Evolutionary conservation across 1,284 basidiomycete genomes (phyloP).

Genomic region (Cutaneotrichosporon sp.): DNA sequence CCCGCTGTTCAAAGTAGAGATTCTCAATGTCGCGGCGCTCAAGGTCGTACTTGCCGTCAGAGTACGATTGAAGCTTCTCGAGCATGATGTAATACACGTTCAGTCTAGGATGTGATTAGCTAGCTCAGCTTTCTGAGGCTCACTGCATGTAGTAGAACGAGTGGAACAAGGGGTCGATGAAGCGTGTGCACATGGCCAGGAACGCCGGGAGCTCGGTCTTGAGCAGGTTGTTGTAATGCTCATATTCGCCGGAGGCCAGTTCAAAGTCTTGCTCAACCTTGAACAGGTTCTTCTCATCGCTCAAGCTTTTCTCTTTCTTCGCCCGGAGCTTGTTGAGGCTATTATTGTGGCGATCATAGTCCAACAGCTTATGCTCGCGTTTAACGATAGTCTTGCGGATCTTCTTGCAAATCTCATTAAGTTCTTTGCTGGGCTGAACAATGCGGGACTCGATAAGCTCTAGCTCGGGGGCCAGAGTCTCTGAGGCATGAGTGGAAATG

Average conservation of each 20-base stretch:
- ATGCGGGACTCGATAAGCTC: conserved; percentile 91
- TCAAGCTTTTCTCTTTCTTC: conserved; percentile 93
- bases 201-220: conserved; percentile 92
- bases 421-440: conserved; percentile 79
- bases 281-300: conserved; percentile 91
- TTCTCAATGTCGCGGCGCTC: conserved; percentile 66
- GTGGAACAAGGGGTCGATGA: conserved; percentile 94
- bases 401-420: conserved; percentile 76
- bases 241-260: conserved; percentile 88
- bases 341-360: conserved; percentile 96
- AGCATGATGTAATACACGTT: conserved; percentile 92
- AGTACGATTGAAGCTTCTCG: conserved; percentile 85
- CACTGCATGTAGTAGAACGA: conserved; percentile 99
- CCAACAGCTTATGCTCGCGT: conserved; percentile 93
- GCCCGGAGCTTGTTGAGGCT: conserved; percentile 89
- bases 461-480: conserved; percentile 78
- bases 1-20: conserved; percentile 72
- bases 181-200: conserved; percentile 76
- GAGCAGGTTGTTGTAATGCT: conserved; percentile 87
- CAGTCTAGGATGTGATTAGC: conserved; percentile 59
- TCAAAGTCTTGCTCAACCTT: conserved; percentile 99
- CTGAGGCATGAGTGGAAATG: conserved; percentile 26
- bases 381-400: conserved; percentile 94
- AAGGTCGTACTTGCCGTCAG: conserved; percentile 76
- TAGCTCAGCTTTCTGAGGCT: conserved; percentile 43